Evolutionary conservation across 169 alveolate genomes (phyloP), one percentile per base, ranked within the genome.

Genomic region (Plasmodium inui): DNA sequence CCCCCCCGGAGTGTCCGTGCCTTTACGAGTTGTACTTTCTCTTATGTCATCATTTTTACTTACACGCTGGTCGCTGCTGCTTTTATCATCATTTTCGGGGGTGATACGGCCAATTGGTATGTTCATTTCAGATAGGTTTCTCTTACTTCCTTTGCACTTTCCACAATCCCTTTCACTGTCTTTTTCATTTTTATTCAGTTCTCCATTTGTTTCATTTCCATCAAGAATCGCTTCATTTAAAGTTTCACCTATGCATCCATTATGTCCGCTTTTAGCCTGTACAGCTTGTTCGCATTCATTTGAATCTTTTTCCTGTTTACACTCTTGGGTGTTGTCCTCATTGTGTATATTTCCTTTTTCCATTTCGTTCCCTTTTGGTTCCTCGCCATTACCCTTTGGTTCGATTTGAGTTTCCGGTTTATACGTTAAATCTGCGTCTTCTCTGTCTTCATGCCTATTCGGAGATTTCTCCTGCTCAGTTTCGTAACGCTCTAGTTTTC

Each of bases 61-160:
- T 34, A 34, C 44, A 83, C 73, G 39, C 37, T 32, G 50, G 30
- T 12, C 30, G 50, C 8, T 22, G 32, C 8, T 53, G 37, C 74
- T 61, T 83, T 22, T n/a, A 8, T 55, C 41, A 67, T 70, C 46
- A 22, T 82, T 57, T 82, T 83, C 83, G 55, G 46, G 30, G 74
- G 74, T 44, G 46, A 44, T 1, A 71, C 46, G n/a, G 17, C 76
- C 74, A 17, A 22, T 9, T 14, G 61, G 19, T 7, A 17, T 44
- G 22, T 30, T 41, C 34, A 17, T 53, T 82, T 82, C 39, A 55
- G 61, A 30, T 12, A 17, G 37, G 39, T 57, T 22, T 7, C 26
- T 50, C 30, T 55, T 53, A 22, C 70, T 82, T 53, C 26, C n/a
- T 30, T 53, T 10, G 41, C 19, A 28, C 12, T 55, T 28, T 53